Base-by-base conservation (phyloP, 129 eudicot genomes). In the Artemisia annua region DNA sequence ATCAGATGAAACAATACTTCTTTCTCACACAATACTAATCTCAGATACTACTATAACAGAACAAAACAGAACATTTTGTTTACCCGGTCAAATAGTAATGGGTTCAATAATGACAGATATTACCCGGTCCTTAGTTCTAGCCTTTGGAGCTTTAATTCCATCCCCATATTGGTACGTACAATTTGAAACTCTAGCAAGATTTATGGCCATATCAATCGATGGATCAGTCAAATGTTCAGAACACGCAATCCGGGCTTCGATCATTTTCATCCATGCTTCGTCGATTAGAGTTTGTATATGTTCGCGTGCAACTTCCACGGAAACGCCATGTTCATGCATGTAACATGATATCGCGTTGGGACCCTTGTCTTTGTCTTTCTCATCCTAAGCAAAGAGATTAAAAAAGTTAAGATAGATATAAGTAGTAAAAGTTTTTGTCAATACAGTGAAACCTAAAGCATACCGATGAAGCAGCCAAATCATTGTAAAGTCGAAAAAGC, bases 401-500 rank as follows among this genome's bases (percentile, higher is more conserved):
- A 56, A 56, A 51, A 52, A 2, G 2, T 52, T 52, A 14, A 39
- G 6, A 32, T 0, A 2, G 44, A 39, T 39, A 39, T 0, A 28
- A 3, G 30, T 3, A 28, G 30, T 28, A 28, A 28, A 28, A 28
- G 39, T 32, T 32, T 7, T 32, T 32, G 7, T 32, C 39, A 5
- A 32, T 32, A 32, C 39, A 32, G 39, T 32, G 39, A 32, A 32
- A 4, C 39, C 39, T 11, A 20, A 16, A 60, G 62, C 56, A 50
- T 78, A 83, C 84, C 53, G 63, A 48, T 4, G 71, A 79, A 57
- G 79, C 75, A 14, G 59, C 87, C 76, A 75, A 59, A 71, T 83
- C 84, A 2, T 79, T 79, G 78, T 70, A 74, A 30, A 83, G 84
- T 30, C 87, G 75, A 53, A 79, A 71, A 75, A 88, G 48, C 69